Base-by-base conservation (phyloP, 768 basidiomycete genomes). In the Xerocomus spinulosus region DNA sequence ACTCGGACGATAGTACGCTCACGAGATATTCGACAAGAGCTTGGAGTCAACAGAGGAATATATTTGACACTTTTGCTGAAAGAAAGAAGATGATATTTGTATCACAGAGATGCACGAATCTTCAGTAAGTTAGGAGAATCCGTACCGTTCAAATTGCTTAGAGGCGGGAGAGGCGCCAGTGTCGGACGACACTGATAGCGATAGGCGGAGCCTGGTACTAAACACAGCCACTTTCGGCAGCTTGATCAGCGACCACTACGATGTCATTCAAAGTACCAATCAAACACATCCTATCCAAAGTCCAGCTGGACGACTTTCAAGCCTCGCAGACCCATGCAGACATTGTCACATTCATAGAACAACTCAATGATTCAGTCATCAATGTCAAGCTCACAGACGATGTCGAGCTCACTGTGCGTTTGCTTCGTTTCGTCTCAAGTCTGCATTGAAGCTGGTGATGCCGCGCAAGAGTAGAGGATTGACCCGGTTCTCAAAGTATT, bases 251-350 rank as follows among this genome's bases (percentile, higher is more conserved):
- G 15, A 56, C 59, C 42, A 49, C 57, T 5, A 28, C 10, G 42
- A 67, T 64, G 62, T 44, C 68, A 5, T 87, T 74, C 64, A 63
- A 73, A 54, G 50, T 66, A 29, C 89, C 86, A 1, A 69, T 69
- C 34, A 95, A 94, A 70, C 73, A 69, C 21, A 89, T 99, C 52
- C 69, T 98, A 24, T 79, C 83, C 2, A 79, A 76, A 25, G 79
- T 76, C 5, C 93, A 97, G 56, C 79, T 98, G 0, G 75, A 78
- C 18, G 81, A 80, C n/a, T 99, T 96, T 61, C 83, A 92, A 59
- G 57, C 70, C 8, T 93, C 90, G 0, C 62, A 75, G 39, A 85
- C 92, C 0, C 81, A 92, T 59, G 63, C 73, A 20, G 73, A 79
- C 9, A 73, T 98, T 48, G 63, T 91, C 6, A 61, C 71, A 0